Conservation (phyloP, 2,329 filamentous ascomycete species). For the Scedosporium dehoogii region DNA sequence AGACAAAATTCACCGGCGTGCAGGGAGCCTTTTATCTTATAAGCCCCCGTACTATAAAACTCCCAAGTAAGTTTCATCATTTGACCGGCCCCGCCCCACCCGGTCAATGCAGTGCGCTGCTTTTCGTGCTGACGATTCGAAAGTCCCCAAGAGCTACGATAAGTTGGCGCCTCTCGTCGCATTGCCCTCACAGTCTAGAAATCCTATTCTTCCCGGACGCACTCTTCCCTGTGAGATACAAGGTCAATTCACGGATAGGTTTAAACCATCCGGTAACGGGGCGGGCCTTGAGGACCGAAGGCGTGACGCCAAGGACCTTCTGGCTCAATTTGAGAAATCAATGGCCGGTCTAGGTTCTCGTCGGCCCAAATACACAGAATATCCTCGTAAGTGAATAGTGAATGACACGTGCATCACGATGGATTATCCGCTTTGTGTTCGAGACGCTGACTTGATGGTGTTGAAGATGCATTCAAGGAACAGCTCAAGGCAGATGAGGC, state of each 20-base stretch:
- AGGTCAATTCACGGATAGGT: constrained; percentile 29
- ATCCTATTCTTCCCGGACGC: constrained; percentile 26
- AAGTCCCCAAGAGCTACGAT: constrained; percentile 32
- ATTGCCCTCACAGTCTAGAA: constrained; percentile 27
- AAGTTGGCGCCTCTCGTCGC: constrained; percentile 33
- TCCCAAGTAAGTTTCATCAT: constrained; percentile 19
- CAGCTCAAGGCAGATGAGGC: constrained; percentile 36
- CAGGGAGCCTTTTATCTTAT: constrained; percentile 28
- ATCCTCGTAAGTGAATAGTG: constrained; percentile 25
- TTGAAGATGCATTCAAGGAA: constrained; percentile 31
- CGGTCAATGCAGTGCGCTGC: background rate
- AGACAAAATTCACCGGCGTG: constrained; percentile 27
- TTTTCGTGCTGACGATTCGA: constrained; percentile 1
- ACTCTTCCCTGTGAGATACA: constrained; percentile 33
- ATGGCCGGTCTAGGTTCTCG: constrained; percentile 32
- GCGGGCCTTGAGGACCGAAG: constrained; percentile 30
- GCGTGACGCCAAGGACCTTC: constrained; percentile 25
- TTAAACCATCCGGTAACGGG: constrained; percentile 28
- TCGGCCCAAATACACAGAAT: constrained; percentile 36
- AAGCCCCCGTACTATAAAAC: constrained; percentile 27
- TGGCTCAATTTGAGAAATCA: constrained; percentile 30
- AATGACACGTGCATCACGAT: background rate
- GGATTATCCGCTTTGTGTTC: background rate
- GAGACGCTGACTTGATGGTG: background rate
- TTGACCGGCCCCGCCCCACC: background rate